Conservation (phyloP, 441 rosid genomes). For the Gossypium schwendimanii region DNA sequence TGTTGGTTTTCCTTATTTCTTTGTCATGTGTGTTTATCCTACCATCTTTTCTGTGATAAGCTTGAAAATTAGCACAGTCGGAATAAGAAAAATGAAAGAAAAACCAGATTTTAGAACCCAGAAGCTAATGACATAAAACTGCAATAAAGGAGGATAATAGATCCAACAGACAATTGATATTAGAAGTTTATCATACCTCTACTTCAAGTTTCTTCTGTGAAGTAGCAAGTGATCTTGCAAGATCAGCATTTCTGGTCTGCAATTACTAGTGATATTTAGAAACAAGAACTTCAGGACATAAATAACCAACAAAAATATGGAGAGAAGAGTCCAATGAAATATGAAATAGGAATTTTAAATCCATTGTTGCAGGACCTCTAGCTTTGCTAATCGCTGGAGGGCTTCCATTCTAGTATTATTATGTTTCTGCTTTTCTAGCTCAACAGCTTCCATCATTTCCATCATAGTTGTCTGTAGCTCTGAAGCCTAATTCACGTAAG, state of each 20-base stretch:
- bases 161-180: neutral
- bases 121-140: slow-evolving; percentile 1
- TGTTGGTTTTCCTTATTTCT: neutral
- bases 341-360: slow-evolving; percentile 13
- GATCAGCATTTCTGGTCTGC: slow-evolving; percentile 86
- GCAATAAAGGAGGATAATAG: neutral
- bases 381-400: slow-evolving; percentile 58
- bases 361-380: slow-evolving; percentile 53
- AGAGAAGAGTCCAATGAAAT: slow-evolving; percentile 7
- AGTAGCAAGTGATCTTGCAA: slow-evolving; percentile 72
- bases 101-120: neutral
- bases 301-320: slow-evolving; percentile 2
- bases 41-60: neutral
- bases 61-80: neutral
- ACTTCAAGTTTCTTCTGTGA: slow-evolving; percentile 77
- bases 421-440: slow-evolving; percentile 85
- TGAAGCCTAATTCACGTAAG: slow-evolving; percentile 52
- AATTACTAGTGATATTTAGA: slow-evolving; percentile 30
- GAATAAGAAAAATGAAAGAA: neutral
- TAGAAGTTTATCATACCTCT: slow-evolving; percentile 50
- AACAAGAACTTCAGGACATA: slow-evolving; percentile 10
- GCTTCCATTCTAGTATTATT: slow-evolving; percentile 94
- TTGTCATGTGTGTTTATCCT: neutral
- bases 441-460: slow-evolving; percentile 91
- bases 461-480: slow-evolving; percentile 84